Conservation (phyloP, 2,329 filamentous ascomycete genomes). For the Xylaria sp. region DNA sequence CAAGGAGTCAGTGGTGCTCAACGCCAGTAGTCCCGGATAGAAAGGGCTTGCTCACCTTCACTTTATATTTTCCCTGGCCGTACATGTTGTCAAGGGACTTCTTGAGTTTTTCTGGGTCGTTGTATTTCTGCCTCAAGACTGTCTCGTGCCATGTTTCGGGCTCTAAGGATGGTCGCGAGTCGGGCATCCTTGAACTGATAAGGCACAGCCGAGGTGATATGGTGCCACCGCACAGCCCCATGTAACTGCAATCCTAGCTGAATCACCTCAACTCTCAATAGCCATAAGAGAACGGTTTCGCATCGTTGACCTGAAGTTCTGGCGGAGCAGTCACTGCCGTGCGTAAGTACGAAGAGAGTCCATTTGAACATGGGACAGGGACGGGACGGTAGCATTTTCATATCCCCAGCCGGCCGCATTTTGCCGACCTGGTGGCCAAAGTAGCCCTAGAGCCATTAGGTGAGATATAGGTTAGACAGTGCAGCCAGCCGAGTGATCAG, state of each 20-base stretch:
- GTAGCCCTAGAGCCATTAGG: neutral
- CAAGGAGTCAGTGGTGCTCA: neutral
- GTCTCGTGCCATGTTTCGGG: slow-evolving; percentile 8
- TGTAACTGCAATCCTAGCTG: neutral
- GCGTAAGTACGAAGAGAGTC: neutral
- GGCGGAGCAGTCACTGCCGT: neutral
- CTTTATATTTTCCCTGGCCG: slow-evolving; percentile 18
- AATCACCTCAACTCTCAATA: neutral
- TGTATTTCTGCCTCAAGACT: slow-evolving; percentile 22
- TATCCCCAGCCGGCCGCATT: too few species aligned
- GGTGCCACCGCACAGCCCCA: neutral
- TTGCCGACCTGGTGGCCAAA: neutral
- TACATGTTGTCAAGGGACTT: slow-evolving; percentile 12
- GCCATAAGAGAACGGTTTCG: neutral
- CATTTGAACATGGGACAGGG: neutral
- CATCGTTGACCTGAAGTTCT: neutral
- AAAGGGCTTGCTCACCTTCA: slow-evolving; percentile 15
- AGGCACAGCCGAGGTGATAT: neutral
- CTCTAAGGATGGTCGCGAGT: neutral
- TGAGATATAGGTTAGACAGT: too few species aligned
- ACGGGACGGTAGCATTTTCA: too few species aligned
- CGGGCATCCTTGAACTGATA: neutral
- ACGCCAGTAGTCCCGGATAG: neutral
- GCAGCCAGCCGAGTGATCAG: neutral
- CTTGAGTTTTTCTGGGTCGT: slow-evolving; percentile 21